Evolutionary conservation across 805 yeast genomes (phyloP).

Genomic region (Tetrapisispora iriomotensis): DNA sequence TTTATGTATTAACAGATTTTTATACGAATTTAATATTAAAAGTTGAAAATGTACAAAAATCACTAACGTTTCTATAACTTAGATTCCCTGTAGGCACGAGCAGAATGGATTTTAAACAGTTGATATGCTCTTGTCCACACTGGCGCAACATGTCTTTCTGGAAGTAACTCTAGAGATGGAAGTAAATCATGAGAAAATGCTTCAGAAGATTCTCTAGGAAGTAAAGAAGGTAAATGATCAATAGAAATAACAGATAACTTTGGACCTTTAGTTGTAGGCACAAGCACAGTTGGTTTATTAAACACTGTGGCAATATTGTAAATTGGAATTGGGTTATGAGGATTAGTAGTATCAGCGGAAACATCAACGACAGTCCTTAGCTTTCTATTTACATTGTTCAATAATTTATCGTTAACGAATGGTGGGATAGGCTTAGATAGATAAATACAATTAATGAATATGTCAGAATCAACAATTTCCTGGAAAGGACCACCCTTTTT

Average conservation of each 20-base stretch:
- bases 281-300: constrained; percentile 81
- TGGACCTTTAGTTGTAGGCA: constrained; percentile 71
- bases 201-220: constrained; percentile 97
- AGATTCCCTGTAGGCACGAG: constrained; percentile 47
- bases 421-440: constrained; percentile 90
- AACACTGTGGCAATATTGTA: constrained; percentile 85
- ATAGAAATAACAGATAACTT: constrained; percentile 86
- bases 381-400: constrained; percentile 60
- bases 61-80: constrained; percentile 27
- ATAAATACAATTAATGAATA: constrained; percentile 94
- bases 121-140: constrained; percentile 89
- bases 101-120: constrained; percentile 75
- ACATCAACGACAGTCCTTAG: constrained; percentile 93
- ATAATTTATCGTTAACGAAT: constrained; percentile 59
- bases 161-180: constrained; percentile 80
- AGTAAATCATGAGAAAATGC: constrained; percentile 76
- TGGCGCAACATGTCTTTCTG: constrained; percentile 70
- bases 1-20: too few species aligned
- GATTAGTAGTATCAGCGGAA: constrained; percentile 97
- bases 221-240: constrained; percentile 89
- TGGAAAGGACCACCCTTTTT: constrained; percentile 94
- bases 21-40: too few species aligned
- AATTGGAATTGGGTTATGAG: constrained; percentile 95
- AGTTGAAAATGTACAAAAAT: not conserved
- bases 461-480: constrained; percentile 79